Conservation (phyloP, 2,329 filamentous ascomycete species). For the Anthostomella pinea region DNA sequence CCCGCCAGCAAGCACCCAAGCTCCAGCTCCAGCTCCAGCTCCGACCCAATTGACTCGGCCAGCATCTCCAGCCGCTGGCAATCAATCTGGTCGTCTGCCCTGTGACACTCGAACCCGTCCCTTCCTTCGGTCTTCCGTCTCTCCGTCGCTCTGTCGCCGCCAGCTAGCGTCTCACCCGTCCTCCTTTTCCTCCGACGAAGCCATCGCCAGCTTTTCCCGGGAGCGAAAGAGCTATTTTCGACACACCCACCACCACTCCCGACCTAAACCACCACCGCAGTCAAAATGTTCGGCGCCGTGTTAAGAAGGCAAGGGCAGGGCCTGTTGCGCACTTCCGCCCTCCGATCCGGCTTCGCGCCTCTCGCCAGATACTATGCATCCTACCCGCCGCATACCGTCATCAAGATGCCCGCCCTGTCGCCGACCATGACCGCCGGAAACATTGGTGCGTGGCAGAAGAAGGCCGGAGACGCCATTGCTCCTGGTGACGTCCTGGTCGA, state of each 20-base stretch:
- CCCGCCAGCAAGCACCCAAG: slow-evolving; percentile 1
- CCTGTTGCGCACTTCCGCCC: slow-evolving; percentile 49
- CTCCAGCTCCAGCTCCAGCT: slow-evolving; percentile 9
- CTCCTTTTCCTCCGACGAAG: slow-evolving; percentile 15
- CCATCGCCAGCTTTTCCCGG: slow-evolving; percentile 17
- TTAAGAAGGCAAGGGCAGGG: slow-evolving; percentile 63
- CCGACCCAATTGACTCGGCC: slow-evolving; percentile 24
- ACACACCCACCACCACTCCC: slow-evolving; percentile 16
- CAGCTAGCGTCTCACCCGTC: slow-evolving; percentile 4
- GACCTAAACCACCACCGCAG: slow-evolving; percentile 17
- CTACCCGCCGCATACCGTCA: slow-evolving; percentile 89
- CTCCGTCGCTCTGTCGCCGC: slow-evolving; percentile 20
- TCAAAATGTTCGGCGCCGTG: slow-evolving; percentile 60
- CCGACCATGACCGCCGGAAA: slow-evolving; percentile 97
- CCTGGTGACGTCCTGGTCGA: slow-evolving; percentile 96
- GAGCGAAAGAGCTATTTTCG: too few relatives aligned
- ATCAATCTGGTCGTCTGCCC: slow-evolving; percentile 15
- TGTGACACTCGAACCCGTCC: slow-evolving; percentile 18
- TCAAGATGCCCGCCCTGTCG: slow-evolving; percentile 97
- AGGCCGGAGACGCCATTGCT: slow-evolving; percentile 79
- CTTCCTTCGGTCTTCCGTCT: slow-evolving; percentile 7
- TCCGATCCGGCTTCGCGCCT: slow-evolving; percentile 50
- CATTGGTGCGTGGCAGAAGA: slow-evolving; percentile 98
- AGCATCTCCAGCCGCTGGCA: slow-evolving; percentile 9
- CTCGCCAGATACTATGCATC: slow-evolving; percentile 70